Base-by-base conservation (phyloP, 2,329 filamentous ascomycete genomes). In the Sarocladium strictum region DNA sequence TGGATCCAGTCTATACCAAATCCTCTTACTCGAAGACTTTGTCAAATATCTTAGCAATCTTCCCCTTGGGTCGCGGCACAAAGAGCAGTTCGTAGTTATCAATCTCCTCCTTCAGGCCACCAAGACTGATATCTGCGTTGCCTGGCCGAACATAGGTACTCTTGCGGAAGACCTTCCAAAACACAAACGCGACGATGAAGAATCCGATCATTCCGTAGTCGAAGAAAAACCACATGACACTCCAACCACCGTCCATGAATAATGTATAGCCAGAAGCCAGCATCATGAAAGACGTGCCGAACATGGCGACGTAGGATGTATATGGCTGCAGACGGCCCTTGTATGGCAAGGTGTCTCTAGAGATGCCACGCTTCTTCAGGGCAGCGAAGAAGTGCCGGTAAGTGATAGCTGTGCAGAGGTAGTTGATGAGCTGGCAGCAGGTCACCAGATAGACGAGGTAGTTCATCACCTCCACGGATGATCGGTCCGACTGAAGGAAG, bases 171-270 rank as follows among this genome's bases (percentile, higher is more conserved):
- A 60, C 3, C 26, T 60, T 60, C 54, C 55, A 58, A 1, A 43
- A 45, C 1, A 54, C 9, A 17, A 59, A 60, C 1, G 56, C 40
- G 5, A 59, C 29, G 3, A 53, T 26, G 32, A 59, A 57, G 52
- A 59, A 58, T 7, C 40, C 40, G 24, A 43, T 43, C 40, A 43
- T 58, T 6, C 57, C 55, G 17, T 57, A 58, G n/a, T 49, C 45
- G 9, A 58, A 38, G 26, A 55, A 58, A 40, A 58, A 58, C 57
- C 57, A 58, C 57, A 58, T 58, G 1, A 57, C 52, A 17, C 55
- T 49, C 57, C 54, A 58, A 2, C 57, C 57, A 15, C 57, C 57
- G 3, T 23, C 19, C 9, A 58, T 27, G 26, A 57, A 58, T 2
- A 58, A 9, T n/a, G 47, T 55, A n/a, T 58, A 57, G 1, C 57